A percentile compares a stretch with the other conserved stretches of the same genome.
Conservation (phyloP, 2,329 filamentous ascomycete species). For the Fusarium annulatum region DNA sequence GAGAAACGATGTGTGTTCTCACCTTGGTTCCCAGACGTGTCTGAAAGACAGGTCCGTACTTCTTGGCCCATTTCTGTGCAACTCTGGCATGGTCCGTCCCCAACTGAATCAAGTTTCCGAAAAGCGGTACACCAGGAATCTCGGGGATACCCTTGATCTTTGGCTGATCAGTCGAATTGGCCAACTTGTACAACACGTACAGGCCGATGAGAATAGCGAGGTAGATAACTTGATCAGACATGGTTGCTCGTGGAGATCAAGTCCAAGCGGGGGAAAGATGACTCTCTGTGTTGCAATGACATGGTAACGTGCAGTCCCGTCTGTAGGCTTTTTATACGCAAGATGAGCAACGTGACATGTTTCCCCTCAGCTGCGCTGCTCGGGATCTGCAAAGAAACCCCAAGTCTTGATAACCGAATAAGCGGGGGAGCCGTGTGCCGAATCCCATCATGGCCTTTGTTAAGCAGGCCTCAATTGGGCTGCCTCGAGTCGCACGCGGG, state of each 20-base stretch:
- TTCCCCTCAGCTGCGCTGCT: constrained; percentile 6
- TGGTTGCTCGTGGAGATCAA: background rate
- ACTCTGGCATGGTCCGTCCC: constrained; percentile 67
- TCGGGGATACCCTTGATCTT: constrained; percentile 72
- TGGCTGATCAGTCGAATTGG: constrained; percentile 64
- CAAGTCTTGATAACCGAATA: constrained; percentile 10
- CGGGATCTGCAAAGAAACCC: constrained; percentile 6
- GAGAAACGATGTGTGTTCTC: constrained; percentile 3
- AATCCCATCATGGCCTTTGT: constrained; percentile 5
- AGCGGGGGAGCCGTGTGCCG: constrained; percentile 23
- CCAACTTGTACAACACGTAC: constrained; percentile 40
- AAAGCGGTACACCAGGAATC: constrained; percentile 69
- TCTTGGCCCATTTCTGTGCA: constrained; percentile 66
- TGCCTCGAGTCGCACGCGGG: background rate
- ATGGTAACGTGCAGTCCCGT: background rate
- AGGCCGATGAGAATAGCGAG: constrained; percentile 6
- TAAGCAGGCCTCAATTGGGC: constrained; percentile 5
- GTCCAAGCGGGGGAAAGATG: background rate
- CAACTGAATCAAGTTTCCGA: constrained; percentile 72
- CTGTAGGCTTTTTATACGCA: constrained; percentile 7
- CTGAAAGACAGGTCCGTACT: constrained; percentile 74
- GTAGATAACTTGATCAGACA: constrained; percentile 31
- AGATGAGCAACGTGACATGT: background rate
- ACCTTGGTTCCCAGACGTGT: constrained; percentile 76
- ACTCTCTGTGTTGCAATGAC: background rate